These are phyloP conservation scores for Dorcoceras hygrometricum DNA, from an alignment of 257 asterid species.

Conservation along the genomic window DNA sequence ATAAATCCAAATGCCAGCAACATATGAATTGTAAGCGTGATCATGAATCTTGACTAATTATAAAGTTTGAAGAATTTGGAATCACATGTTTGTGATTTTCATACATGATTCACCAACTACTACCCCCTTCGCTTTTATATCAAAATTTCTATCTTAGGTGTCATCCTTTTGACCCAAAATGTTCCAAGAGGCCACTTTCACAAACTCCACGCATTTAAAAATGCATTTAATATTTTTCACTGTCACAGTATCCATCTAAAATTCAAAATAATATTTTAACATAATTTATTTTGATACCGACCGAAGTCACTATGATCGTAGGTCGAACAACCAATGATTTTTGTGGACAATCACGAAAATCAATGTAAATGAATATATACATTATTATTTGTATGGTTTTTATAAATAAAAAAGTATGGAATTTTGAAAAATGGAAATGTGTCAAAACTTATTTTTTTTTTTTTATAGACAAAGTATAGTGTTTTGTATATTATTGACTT, in stretches of 20 bases:
- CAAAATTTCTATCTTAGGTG: slow-evolving; percentile 24
- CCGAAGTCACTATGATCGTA: no score
- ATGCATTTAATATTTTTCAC: neutral
- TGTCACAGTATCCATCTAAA: neutral
- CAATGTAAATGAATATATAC: no score
- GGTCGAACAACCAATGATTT: no score
- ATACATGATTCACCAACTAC: slow-evolving; percentile 29
- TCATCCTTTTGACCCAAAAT: slow-evolving; percentile 34
- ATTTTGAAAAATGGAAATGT: no score
- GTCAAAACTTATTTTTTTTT: no score
- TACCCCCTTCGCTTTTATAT: slow-evolving; percentile 24
- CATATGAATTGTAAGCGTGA: slow-evolving; percentile 25
- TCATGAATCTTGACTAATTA: slow-evolving; percentile 42
- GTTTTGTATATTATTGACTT: no score
- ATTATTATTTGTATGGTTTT: no score
- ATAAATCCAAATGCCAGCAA: slow-evolving; percentile 37
- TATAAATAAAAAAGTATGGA: no score
- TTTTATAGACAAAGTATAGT: no score
- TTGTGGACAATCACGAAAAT: no score
- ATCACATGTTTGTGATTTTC: slow-evolving; percentile 31
- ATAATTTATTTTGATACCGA: no score
- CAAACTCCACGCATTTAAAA: neutral
- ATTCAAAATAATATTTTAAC: no score
- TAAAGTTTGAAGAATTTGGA: slow-evolving; percentile 33
- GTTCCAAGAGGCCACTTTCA: slow-evolving; percentile 9